Conservation (phyloP, 495 filamentous ascomycete genomes). For the Aspergillus avenaceus region DNA sequence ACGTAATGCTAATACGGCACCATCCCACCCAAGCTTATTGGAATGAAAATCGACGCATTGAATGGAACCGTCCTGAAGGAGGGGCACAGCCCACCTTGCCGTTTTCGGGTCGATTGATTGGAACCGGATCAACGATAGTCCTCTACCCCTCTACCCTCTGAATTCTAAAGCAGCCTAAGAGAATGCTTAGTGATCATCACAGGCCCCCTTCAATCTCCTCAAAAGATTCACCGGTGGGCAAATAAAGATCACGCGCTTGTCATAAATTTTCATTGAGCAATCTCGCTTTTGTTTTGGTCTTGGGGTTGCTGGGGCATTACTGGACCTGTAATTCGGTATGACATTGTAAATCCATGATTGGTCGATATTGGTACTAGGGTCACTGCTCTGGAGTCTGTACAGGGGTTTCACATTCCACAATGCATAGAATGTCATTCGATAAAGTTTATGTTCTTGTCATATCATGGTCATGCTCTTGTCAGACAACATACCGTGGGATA, state of each 20-base stretch:
- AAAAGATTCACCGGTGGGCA: conserved; percentile 20
- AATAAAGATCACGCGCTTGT: conserved; percentile 15
- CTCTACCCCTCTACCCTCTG: conserved; percentile 8
- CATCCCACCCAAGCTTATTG: conserved; percentile 2
- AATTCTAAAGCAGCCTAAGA: background rate
- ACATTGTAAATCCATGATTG: no score
- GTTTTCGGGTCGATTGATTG: conserved; percentile 9
- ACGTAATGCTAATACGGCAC: background rate
- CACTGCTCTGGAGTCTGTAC: no score
- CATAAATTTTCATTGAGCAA: conserved; percentile 10
- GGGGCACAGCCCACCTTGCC: conserved; percentile 15
- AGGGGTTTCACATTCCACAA: background rate
- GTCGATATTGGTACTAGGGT: background rate
- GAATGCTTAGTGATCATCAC: background rate
- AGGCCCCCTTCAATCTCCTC: background rate
- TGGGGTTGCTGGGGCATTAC: background rate
- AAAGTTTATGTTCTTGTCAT: background rate
- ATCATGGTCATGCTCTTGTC: background rate
- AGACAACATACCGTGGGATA: no score
- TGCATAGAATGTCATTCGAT: background rate
- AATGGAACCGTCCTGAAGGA: conserved; percentile 1
- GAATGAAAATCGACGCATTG: background rate
- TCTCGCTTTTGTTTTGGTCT: background rate
- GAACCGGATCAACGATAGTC: conserved; percentile 12
- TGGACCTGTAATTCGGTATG: background rate